Evolutionary conservation across 2,329 filamentous ascomycete species (phyloP), one percentile per base, ranked within the genome.

Genomic region (Hypoxylon sp.): DNA sequence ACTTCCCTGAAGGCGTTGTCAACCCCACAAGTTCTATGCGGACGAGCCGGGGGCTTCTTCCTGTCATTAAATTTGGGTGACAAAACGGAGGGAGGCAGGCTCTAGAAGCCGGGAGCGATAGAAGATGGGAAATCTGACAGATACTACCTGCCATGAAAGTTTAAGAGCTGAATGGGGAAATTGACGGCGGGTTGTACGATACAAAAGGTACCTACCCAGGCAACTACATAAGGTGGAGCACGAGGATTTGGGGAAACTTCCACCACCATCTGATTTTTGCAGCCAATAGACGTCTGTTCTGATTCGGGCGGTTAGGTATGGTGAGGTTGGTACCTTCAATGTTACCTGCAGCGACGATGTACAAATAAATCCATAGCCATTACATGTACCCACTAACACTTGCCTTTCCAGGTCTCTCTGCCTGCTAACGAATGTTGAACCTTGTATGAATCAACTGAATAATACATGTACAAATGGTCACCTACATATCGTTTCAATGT

Each of bases 111-210:
- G 49, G 18, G 22, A 54, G 20, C 8, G 20, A 36, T 33, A 45
- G 30, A 66, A 48, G 20, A 38, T 38, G 20, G 20, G 40, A 55
- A 64, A 56, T 59, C 53, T 65, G 57, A 65, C 61, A 65, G 58
- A 62, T 59, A 61, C 57, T 44, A 67, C 65, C 65, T 67, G 58
- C 65, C 65, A 30, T 56, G 61, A 62, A 61, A 54, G 53, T 61
- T 61, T 51, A 18, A 52, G 20, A 65, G 65, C 61, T 68, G 61
- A 62, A 68, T 62, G 61, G 65, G 65, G 61, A 65, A 67, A 67
- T 62, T 65, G 46, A 32, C 48, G 57, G 30, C 46, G 28, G 22
- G 36, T 42, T 18, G 46, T 56, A 49, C 53, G 40, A 40, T 49
- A 9, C n/a, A n/a, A n/a, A n/a, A n/a, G n/a, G n/a, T n/a, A n/a